Evolutionary conservation across 2,329 filamentous ascomycete genomes (phyloP).

Genomic region (Pseudomassariella vexata): DNA sequence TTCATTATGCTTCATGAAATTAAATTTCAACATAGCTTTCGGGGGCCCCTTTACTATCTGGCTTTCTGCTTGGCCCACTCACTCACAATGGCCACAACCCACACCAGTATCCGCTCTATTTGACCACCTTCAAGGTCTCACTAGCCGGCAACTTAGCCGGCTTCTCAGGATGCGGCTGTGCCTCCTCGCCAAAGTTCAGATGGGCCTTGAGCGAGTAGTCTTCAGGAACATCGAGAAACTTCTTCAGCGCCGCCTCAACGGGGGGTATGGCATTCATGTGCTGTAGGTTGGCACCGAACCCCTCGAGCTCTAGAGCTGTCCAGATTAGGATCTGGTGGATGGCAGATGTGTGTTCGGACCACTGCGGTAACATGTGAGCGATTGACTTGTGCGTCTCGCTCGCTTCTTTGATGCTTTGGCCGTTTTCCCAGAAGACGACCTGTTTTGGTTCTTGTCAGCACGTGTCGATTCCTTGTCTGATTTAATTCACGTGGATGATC

Average conservation of each 20-base stretch:
- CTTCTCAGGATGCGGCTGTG: conserved; percentile 12
- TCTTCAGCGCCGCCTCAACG: conserved; percentile 13
- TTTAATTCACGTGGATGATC: too few relatives aligned
- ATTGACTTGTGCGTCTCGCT: conserved; percentile 11
- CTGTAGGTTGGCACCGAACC: conserved; percentile 19
- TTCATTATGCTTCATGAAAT: too few relatives aligned
- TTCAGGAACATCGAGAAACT: conserved; percentile 12
- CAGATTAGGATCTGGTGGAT: conserved; percentile 17
- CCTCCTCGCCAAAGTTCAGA: conserved; percentile 16
- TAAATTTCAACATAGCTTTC: too few relatives aligned
- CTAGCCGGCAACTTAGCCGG: conserved; percentile 13
- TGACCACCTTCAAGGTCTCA: conserved; percentile 17
- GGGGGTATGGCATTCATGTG: conserved; percentile 17
- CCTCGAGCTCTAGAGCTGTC: conserved; percentile 18
- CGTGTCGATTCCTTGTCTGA: not conserved
- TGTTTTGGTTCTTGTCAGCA: too few relatives aligned
- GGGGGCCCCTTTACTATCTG: too few relatives aligned
- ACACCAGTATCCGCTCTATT: too few relatives aligned
- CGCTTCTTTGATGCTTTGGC: conserved; percentile 11
- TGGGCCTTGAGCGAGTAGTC: conserved; percentile 15
- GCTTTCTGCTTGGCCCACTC: too few relatives aligned
- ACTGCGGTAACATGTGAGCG: conserved; percentile 14
- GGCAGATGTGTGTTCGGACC: conserved; percentile 12
- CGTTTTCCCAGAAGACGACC: conserved; percentile 19
- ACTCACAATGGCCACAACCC: too few relatives aligned